Evolutionary conservation across 108 stramenopile genomes (phyloP).

Genomic region (Cyclotella choctawhatcheeana): DNA sequence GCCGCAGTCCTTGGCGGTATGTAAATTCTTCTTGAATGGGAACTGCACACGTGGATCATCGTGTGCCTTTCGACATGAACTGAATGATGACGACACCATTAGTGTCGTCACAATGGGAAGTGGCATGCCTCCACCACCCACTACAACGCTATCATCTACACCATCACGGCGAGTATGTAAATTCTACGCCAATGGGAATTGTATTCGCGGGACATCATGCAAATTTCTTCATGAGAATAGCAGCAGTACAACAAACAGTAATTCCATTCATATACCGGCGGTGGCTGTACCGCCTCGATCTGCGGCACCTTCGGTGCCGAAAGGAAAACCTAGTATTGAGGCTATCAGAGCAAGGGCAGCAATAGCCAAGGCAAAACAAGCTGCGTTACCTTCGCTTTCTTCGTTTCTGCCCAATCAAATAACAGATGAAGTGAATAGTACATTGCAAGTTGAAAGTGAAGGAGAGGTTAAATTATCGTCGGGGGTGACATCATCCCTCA

Average conservation of each 20-base stretch:
- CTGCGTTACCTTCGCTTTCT: background rate
- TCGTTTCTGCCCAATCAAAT: background rate
- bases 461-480: background rate
- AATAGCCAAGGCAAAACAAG: constrained; percentile 8
- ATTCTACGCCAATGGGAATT: constrained; percentile 23
- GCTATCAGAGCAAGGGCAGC: constrained; percentile 23
- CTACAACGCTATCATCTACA: background rate
- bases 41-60: constrained; percentile 20
- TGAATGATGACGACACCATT: constrained; percentile 8
- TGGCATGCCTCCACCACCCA: background rate
- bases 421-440: background rate
- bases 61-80: constrained; percentile 19
- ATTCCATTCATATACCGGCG: background rate
- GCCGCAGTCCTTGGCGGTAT: too few species aligned
- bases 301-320: constrained; percentile 5
- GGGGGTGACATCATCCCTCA: background rate
- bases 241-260: background rate
- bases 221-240: constrained; percentile 19
- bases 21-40: constrained; percentile 18
- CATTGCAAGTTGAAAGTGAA: background rate
- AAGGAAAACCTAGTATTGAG: constrained; percentile 28
- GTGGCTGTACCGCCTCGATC: background rate
- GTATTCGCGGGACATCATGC: constrained; percentile 13
- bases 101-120: background rate
- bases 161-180: constrained; percentile 8